A percentile compares a stretch with the other conserved stretches of the same genome.
phyloP scores from a whole-genome alignment of 2,329 filamentous ascomycete genomes.

The Scedosporium minutisporum region DNA sequence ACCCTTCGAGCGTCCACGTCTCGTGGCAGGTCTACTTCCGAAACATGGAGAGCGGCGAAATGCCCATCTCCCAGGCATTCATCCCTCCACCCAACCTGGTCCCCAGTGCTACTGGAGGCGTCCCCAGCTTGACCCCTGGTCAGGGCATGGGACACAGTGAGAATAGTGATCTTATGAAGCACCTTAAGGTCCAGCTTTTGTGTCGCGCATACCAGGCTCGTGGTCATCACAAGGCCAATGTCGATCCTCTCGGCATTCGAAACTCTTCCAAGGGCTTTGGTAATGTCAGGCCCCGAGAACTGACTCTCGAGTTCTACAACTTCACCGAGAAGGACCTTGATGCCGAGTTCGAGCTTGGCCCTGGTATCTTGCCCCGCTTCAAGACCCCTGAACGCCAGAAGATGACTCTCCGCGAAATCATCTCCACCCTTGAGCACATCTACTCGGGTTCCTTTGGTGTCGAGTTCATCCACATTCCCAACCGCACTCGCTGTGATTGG shows the following conservation, averaged over 20 bases:
- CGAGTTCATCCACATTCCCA: conserved; percentile 98
- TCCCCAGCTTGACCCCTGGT: conserved; percentile 63
- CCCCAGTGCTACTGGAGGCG: conserved; percentile 67
- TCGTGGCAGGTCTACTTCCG: conserved; percentile 99
- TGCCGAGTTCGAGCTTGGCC: conserved; percentile 81
- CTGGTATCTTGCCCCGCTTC: conserved; percentile 91
- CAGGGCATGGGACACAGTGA: conserved; percentile 51
- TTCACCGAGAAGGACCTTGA: conserved; percentile 93
- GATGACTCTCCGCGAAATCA: conserved; percentile 94
- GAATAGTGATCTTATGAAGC: conserved; percentile 74
- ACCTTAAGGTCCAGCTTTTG: conserved; percentile 94
- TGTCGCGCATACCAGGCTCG: conserved; percentile 96
- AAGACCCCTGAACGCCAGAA: conserved; percentile 80
- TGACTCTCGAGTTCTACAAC: conserved; percentile 86
- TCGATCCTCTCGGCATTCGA: conserved; percentile 90
- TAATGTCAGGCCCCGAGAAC: conserved; percentile 81
- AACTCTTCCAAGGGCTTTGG: conserved; percentile 67
- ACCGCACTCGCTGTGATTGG: conserved; percentile 97
- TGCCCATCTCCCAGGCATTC: conserved; percentile 96
- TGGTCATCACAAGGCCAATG: conserved; percentile 96
- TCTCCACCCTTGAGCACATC: conserved; percentile 84
- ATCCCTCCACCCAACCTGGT: conserved; percentile 89
- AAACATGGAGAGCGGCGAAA: conserved; percentile 97
- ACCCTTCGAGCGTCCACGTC: conserved; percentile 86
- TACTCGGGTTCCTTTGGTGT: conserved; percentile 97